Conservation (phyloP, 441 rosid genomes). For the Aquilaria agallochum region DNA sequence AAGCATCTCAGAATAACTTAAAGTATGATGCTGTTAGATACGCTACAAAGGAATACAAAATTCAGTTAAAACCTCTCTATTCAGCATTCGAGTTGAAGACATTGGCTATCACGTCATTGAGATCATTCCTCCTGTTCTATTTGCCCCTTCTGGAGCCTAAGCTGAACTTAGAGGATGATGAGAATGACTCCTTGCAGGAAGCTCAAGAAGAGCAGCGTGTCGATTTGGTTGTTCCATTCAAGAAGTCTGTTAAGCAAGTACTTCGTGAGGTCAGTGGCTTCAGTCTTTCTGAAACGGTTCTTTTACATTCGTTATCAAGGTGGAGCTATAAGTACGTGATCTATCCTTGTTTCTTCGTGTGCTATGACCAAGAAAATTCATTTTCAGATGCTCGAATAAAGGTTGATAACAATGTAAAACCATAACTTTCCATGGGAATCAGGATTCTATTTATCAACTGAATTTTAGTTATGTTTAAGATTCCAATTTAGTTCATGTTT, state of each 20-base stretch:
- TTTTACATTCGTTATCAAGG: no score
- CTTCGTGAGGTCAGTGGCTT: slow-evolving; percentile 59
- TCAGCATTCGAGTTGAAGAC: slow-evolving; percentile 75
- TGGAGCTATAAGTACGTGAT: no score
- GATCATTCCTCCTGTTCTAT: slow-evolving; percentile 69
- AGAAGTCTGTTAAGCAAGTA: slow-evolving; percentile 78
- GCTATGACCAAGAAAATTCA: no score
- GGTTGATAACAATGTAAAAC: no score
- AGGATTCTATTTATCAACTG: no score
- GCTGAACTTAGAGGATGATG: slow-evolving; percentile 43
- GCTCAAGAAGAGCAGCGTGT: slow-evolving; percentile 29
- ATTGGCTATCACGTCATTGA: slow-evolving; percentile 68
- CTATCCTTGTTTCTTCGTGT: no score
- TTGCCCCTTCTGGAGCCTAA: slow-evolving; percentile 86
- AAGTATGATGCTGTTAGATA: slow-evolving; percentile 37
- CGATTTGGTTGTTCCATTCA: slow-evolving; percentile 71
- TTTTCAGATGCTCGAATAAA: no score
- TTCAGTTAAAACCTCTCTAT: slow-evolving; percentile 64
- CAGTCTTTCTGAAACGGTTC: neutral
- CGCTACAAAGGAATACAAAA: slow-evolving; percentile 55
- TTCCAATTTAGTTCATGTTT: no score
- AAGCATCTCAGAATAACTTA: slow-evolving; percentile 30
- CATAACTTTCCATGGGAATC: no score
- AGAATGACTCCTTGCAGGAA: slow-evolving; percentile 61
- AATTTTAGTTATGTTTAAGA: no score